Base-by-base conservation (phyloP, 1,284 basidiomycete species). In the Puccinia horiana region DNA sequence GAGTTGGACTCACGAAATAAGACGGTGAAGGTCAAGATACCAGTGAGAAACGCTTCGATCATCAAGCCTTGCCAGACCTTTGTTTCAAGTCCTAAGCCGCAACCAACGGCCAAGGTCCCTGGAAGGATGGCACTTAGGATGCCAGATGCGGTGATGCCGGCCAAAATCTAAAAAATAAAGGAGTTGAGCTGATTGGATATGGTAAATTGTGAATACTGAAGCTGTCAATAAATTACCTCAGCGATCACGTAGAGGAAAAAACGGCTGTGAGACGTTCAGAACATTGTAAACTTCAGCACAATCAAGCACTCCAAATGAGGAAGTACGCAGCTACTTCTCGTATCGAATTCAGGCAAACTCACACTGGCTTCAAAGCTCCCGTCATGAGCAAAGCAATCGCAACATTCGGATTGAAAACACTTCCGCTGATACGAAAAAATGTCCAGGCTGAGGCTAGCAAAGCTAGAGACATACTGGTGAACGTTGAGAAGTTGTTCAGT, bases 51-150 rank as follows among this genome's bases (percentile, higher is more conserved):
- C 12, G 78, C 78, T 49, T 80, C 78, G n/a, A 80, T 80, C 11
- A 72, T n/a, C 35, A 80, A 54, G 35, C 78, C 78, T 80, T 80
- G 78, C 67, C 67, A 80, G 20, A 56, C n/a, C 29, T 42, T 80
- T n/a, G 78, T 80, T n/a, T 63, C 40, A 3, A 73, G 32, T 74
- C 74, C 65, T 20, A 81, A 18, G 83, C 83, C 4, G 83, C 54
- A 44, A 86, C 90, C 90, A 75, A 90, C 89, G 14, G 88, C 88
- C 23, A 92, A 87, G 1, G 88, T 87, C 37, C 90, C 90, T 14
- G 91, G 91, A 0, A 91, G 91, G 54, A 93, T 88, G 1, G 88
- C 91, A 26, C 89, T 87, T 1, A 93, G 84, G 20, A 93, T 88
- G 0, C 89, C 92, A 12, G 91, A 89, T 0, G 91, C 91, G 2